A percentile compares a stretch with the other conserved stretches of the same genome.
Evolutionary conservation across 768 basidiomycete genomes (phyloP).

Genomic region (Rhodosporidiobolus sp.): DNA sequence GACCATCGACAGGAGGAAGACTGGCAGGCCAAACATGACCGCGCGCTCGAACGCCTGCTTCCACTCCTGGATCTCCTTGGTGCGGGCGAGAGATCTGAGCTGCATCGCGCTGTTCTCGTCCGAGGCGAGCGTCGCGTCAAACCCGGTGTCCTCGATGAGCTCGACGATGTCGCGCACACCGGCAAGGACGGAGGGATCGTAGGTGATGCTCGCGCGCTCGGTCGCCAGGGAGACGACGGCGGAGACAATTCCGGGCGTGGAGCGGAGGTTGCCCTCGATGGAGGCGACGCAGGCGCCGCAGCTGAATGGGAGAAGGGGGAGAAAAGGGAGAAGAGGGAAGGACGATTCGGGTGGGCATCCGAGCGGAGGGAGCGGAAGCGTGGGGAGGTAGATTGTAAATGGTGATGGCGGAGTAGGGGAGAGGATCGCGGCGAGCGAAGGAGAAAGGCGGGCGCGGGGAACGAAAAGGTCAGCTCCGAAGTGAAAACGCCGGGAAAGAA

Average conservation of each 20-base stretch:
- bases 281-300: constrained; percentile 75
- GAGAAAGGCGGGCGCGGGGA: too few species aligned
- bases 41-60: constrained; percentile 69
- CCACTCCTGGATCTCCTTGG: constrained; percentile 92
- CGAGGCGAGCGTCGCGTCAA: constrained; percentile 73
- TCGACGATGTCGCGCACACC: constrained; percentile 85
- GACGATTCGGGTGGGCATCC: too few species aligned
- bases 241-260: constrained; percentile 67
- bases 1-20: constrained; percentile 88
- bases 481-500: background rate
- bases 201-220: constrained; percentile 65
- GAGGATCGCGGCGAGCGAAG: too few species aligned
- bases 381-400: too few species aligned
- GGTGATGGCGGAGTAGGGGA: too few species aligned
- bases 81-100: constrained; percentile 75
- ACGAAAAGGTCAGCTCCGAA: background rate
- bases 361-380: too few species aligned
- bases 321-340: background rate
- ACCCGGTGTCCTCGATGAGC: constrained; percentile 80
- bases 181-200: constrained; percentile 64
- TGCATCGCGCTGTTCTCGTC: constrained; percentile 79
- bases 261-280: constrained; percentile 66
- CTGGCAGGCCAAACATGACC: constrained; percentile 78
- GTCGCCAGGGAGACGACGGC: constrained; percentile 73
- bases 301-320: constrained; percentile 5